phyloP scores from a whole-genome alignment of 2,329 filamentous ascomycete species.

The Fusarium nanum region DNA sequence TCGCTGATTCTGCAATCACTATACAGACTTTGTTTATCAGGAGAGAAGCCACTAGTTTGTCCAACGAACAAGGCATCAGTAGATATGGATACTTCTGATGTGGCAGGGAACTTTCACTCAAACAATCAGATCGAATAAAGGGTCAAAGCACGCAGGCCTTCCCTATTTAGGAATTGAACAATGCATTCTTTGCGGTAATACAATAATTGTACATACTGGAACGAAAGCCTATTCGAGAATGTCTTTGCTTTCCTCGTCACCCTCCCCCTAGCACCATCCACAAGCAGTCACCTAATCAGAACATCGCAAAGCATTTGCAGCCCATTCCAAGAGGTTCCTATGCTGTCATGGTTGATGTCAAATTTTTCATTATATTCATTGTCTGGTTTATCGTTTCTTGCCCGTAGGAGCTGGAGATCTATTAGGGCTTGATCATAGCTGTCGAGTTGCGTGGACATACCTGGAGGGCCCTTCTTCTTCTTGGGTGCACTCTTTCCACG shows the following conservation, averaged over 20 bases:
- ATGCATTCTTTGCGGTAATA: constrained; percentile 37
- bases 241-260: constrained; percentile 8
- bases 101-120: not conserved
- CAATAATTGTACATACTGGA: constrained; percentile 44
- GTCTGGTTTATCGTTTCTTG: constrained; percentile 48
- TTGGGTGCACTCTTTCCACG: constrained; percentile 89
- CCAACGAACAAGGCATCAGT: not conserved
- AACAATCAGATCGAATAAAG: not conserved
- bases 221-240: constrained; percentile 8
- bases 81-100: not conserved
- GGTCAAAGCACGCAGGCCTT: not conserved
- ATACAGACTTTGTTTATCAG: not conserved
- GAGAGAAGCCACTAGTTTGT: not conserved
- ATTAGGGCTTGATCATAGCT: constrained; percentile 22
- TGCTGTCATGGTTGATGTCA: constrained; percentile 5
- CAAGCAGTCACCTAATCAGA: not conserved
- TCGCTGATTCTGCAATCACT: too few relatives aligned
- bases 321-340: not conserved
- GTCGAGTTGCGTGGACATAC: constrained; percentile 43
- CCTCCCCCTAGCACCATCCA: not conserved
- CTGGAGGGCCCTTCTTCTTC: constrained; percentile 77
- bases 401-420: constrained; percentile 42
- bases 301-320: not conserved
- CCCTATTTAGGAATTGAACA: constrained; percentile 3
- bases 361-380: constrained; percentile 33